Base-by-base conservation (phyloP, 2,329 filamentous ascomycete species). In the Madurella fahalii region DNA sequence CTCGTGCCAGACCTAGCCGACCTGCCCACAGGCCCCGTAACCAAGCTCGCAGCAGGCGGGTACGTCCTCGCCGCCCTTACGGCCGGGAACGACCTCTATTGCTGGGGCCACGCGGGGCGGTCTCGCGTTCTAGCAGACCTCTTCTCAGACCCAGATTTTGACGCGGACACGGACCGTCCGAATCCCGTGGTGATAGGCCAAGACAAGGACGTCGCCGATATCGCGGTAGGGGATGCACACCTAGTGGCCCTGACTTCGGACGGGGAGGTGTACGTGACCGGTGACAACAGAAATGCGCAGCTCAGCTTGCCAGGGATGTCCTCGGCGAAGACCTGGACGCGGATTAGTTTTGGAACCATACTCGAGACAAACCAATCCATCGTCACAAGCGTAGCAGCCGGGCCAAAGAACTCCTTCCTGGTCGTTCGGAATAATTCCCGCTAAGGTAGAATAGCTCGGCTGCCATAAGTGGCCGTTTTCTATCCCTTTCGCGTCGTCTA, bases 11-110 rank as follows among this genome's bases (percentile, higher is more conserved):
- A 79, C 45, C 71, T 87, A 0, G 66, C 67, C 5, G 75, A 78
- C 52, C 70, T 86, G 18, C 77, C 70, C 54, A 77, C 69, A 17
- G 81, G 71, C 44, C 71, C 74, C 12, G 75, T 87, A 47, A 70
- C 63, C 31, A 81, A 79, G 61, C 69, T 88, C 25, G 74, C 72
- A 4, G 77, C 78, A 2, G 78, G 78, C 2, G 83, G 84, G 0
- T 85, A 84, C 63, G 68, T 78, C 2, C 69, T 79, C 2, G 81
- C 79, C 2, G 83, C 83, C 0, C 61, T 87, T 42, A 86, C 82
- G 0, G 69, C 74, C 11, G 80, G 78, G 2, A 73, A 77, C 32
- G 79, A 82, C 54, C 66, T 86, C 2, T 88, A 87, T 63, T 65
- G 80, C 20, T 88, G 84, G 84, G 84, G 85, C 31, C 69, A 71